Conservation (phyloP, 1,139 yeast genomes). For the Magnusiomyces magnusii region DNA sequence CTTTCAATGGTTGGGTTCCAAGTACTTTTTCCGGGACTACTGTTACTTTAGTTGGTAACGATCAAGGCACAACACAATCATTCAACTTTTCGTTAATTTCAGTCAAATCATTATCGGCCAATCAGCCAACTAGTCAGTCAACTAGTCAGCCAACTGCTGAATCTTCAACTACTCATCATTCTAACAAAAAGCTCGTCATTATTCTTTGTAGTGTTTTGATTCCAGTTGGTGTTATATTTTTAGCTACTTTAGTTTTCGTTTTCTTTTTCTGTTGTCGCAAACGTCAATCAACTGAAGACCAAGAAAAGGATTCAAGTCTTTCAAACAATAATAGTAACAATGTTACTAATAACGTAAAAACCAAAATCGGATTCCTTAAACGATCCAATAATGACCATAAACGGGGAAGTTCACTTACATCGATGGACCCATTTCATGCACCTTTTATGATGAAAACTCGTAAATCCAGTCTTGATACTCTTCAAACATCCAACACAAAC, state of each 20-base stretch:
- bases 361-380: not conserved
- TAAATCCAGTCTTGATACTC: not conserved
- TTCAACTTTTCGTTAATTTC: constrained; percentile 1
- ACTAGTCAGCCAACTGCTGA: constrained; percentile 5
- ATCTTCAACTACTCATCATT: not conserved
- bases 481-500: not conserved
- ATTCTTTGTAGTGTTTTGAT: constrained; percentile 86
- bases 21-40: constrained; percentile 11
- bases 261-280: constrained; percentile 42
- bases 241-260: constrained; percentile 44
- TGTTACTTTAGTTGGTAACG: constrained; percentile 6
- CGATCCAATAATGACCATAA: constrained; percentile 5
- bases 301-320: no score
- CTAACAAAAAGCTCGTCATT: constrained; percentile 6
- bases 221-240: constrained; percentile 48
- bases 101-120: not conserved
- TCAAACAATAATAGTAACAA: not conserved
- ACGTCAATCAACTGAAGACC: constrained; percentile 35
- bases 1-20: constrained; percentile 14
- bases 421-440: not conserved
- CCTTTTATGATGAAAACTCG: constrained; percentile 31
- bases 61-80: not conserved
- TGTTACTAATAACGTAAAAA: not conserved
- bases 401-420: constrained; percentile 5
- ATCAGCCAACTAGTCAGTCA: not conserved